A percentile compares a stretch with the other conserved stretches of the same genome.
phyloP scores from a whole-genome alignment of 371 early-diverging fungal genomes.

The Funneliformis caledonium region DNA sequence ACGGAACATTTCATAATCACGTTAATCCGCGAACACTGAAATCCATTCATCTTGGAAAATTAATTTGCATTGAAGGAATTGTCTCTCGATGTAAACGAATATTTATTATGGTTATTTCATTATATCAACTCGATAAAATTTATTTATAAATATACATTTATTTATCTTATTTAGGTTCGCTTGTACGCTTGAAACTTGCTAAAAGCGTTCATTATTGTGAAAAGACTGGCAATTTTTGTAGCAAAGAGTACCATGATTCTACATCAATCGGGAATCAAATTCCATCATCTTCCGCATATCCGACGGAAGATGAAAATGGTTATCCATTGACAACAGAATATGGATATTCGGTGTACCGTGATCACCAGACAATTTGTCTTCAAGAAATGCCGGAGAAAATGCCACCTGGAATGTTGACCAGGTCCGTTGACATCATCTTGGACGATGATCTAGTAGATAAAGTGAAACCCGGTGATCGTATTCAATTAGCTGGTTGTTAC shows the following conservation, averaged over 20 bases:
- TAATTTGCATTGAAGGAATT: constrained; percentile 98
- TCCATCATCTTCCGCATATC: constrained; percentile 77
- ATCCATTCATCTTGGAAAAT: constrained; percentile 82
- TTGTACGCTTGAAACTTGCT: constrained; percentile 97
- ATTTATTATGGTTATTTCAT: background rate
- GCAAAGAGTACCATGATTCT: constrained; percentile 92
- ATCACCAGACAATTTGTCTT: constrained; percentile 94
- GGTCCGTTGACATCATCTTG: constrained; percentile 96
- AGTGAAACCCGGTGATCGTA: constrained; percentile 99
- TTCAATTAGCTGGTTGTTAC: constrained; percentile 96
- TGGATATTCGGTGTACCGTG: constrained; percentile 92
- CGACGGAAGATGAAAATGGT: constrained; percentile 93
- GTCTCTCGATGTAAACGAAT: constrained; percentile 84
- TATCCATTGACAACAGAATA: constrained; percentile 94
- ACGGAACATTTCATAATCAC: constrained; percentile 93
- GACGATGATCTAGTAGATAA: constrained; percentile 97
- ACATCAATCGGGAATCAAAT: constrained; percentile 63
- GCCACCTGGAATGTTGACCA: constrained; percentile 97
- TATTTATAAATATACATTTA: background rate
- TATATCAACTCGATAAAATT: background rate
- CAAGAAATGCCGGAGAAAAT: constrained; percentile 99
- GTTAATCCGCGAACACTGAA: constrained; percentile 92
- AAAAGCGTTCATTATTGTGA: constrained; percentile 95
- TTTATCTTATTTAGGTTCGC: constrained; percentile 64
- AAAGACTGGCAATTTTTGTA: constrained; percentile 78